phyloP scores from a whole-genome alignment of 2,329 filamentous ascomycete species.

The Fusarium sublunatum region DNA sequence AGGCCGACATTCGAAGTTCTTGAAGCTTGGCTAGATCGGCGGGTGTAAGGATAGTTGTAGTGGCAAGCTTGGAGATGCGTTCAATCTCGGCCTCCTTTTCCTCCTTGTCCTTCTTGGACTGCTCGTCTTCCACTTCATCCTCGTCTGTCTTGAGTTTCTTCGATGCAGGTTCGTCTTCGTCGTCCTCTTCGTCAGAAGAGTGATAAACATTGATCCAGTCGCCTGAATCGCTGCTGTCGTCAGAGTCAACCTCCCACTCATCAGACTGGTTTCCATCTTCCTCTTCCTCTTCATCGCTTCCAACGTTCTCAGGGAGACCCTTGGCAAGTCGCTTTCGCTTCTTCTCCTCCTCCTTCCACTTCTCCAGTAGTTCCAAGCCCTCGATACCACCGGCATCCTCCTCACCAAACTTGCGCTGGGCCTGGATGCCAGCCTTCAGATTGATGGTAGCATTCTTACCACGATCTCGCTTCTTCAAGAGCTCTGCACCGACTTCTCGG shows the following conservation, averaged over 20 bases:
- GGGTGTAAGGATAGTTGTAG: slow-evolving; percentile 91
- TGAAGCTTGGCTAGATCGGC: slow-evolving; percentile 95
- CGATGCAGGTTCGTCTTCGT: slow-evolving; percentile 72
- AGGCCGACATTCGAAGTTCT: slow-evolving; percentile 81
- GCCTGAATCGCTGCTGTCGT: slow-evolving; percentile 75
- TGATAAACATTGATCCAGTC: slow-evolving; percentile 96
- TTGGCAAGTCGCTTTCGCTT: slow-evolving; percentile 76
- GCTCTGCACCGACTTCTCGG: slow-evolving; percentile 87
- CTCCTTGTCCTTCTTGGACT: slow-evolving; percentile 51
- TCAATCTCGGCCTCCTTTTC: slow-evolving; percentile 58
- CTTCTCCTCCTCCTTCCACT: slow-evolving; percentile 93
- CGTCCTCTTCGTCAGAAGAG: slow-evolving; percentile 76
- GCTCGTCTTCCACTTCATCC: slow-evolving; percentile 53
- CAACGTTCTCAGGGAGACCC: slow-evolving; percentile 72
- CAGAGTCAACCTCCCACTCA: slow-evolving; percentile 71
- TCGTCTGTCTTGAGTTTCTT: slow-evolving; percentile 56
- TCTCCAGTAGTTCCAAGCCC: slow-evolving; percentile 88
- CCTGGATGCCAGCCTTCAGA: slow-evolving; percentile 78
- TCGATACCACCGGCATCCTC: slow-evolving; percentile 85
- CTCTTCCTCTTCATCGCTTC: slow-evolving; percentile 69
- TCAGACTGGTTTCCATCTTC: slow-evolving; percentile 66
- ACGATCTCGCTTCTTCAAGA: slow-evolving; percentile 89
- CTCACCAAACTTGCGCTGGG: slow-evolving; percentile 84
- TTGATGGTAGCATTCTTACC: slow-evolving; percentile 91
- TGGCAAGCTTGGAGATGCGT: slow-evolving; percentile 80